Evolutionary conservation across 371 early-diverging fungal species (phyloP).

Genomic region (Mortierella sp.): DNA sequence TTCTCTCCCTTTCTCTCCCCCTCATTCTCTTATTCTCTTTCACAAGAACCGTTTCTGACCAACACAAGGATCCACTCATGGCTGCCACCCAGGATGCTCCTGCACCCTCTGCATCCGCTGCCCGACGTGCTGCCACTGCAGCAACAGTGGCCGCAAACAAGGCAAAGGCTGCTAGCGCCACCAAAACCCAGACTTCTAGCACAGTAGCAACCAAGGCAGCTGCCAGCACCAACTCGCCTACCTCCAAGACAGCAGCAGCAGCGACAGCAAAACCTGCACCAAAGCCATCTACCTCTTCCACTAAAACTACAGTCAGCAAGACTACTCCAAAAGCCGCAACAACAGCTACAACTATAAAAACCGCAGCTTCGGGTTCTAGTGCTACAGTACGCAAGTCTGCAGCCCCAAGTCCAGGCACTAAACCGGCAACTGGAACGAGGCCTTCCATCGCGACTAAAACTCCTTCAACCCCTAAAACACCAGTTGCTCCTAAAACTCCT

Average conservation of each 20-base stretch:
- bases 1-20: not conserved
- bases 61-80: conserved; percentile 1
- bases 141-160: conserved; percentile 23
- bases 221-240: not conserved
- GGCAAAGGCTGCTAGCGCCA: conserved; percentile 11
- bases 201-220: conserved; percentile 6
- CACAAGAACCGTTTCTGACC: not conserved
- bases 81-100: conserved; percentile 19
- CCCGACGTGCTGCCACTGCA: conserved; percentile 27
- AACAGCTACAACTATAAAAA: not conserved
- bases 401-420: not conserved
- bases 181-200: not conserved
- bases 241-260: conserved; percentile 8
- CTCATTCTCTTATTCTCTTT: not conserved
- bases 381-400: not conserved
- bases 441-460: conserved; percentile 2
- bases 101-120: conserved; percentile 18
- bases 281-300: not conserved
- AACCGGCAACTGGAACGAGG: not conserved
- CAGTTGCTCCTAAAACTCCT: conserved; percentile 7
- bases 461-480: conserved; percentile 1
- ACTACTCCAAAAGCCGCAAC: not conserved
- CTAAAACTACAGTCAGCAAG: not conserved
- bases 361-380: not conserved
- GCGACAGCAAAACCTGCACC: conserved; percentile 3